Conservation (phyloP, 345 rosid genomes). For the Bretschneidera sinensis region DNA sequence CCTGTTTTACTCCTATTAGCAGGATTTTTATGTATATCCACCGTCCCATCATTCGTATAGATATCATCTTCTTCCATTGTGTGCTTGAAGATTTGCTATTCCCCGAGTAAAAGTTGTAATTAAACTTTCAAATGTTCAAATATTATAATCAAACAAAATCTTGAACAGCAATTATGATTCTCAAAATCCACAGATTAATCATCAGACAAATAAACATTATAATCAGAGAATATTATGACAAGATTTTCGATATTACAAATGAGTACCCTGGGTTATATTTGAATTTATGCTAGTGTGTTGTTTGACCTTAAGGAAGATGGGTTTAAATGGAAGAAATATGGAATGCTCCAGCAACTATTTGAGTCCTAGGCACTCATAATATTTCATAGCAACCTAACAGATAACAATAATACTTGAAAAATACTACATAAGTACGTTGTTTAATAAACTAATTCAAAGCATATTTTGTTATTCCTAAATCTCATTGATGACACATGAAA, state of each 20-base stretch:
- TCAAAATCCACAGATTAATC: slow-evolving; percentile 1
- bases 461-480: too few relatives aligned
- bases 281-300: neutral
- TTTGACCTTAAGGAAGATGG: neutral
- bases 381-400: neutral
- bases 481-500: neutral
- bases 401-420: neutral
- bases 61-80: slow-evolving; percentile 58
- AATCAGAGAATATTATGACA: neutral
- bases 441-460: neutral
- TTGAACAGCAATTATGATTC: neutral
- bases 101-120: neutral
- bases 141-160: neutral
- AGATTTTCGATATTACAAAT: neutral
- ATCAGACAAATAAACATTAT: neutral
- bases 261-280: neutral
- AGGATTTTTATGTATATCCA: slow-evolving; percentile 62
- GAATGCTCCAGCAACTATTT: neutral
- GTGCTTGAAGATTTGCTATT: neutral
- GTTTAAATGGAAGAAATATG: slow-evolving; percentile 1
- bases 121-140: too few relatives aligned
- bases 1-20: slow-evolving; percentile 74
- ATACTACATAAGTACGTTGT: neutral
- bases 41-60: slow-evolving; percentile 70
- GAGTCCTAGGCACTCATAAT: neutral